Evolutionary conservation across 2,329 filamentous ascomycete species (phyloP).

Genomic region (Rhinocladiella mackenziei): DNA sequence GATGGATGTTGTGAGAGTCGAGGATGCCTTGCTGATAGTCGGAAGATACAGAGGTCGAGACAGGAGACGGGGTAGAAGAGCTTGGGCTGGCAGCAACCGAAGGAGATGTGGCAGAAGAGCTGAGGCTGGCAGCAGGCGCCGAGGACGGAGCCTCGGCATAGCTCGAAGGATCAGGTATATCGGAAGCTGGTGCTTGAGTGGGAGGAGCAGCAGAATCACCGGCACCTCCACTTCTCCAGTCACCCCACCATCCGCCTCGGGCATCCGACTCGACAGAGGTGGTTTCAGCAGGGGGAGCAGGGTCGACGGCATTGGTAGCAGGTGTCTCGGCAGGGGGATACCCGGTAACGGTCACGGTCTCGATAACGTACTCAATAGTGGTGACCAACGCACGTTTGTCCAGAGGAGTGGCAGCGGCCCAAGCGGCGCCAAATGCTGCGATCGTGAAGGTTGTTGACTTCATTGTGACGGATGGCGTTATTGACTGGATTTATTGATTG

Average conservation of each 20-base stretch:
- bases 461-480: conserved; percentile 15
- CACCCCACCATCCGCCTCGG: conserved; percentile 3
- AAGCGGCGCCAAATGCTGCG: conserved; percentile 37
- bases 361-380: conserved; percentile 31
- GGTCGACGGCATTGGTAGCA: conserved; percentile 7
- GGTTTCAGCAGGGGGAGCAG: conserved; percentile 7
- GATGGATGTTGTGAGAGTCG: conserved; percentile 80
- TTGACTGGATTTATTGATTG: conserved; percentile 11
- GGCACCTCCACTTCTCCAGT: neutral
- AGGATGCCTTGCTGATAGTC: conserved; percentile 43
- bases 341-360: conserved; percentile 37
- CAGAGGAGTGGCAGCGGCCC: conserved; percentile 34
- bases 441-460: conserved; percentile 30
- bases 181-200: neutral
- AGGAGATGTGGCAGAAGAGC: neutral
- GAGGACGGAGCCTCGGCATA: neutral
- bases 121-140: neutral
- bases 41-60: conserved; percentile 20
- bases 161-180: neutral
- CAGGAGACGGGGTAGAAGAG: conserved; percentile 5
- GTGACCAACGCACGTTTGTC: conserved; percentile 38
- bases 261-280: conserved; percentile 1
- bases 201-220: neutral
- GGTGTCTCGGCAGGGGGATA: conserved; percentile 18
- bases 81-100: neutral